A percentile compares a stretch with the other conserved stretches of the same genome.
Conservation (phyloP, 2,329 filamentous ascomycete species). For the Phaeosphaeriaceae sp. region DNA sequence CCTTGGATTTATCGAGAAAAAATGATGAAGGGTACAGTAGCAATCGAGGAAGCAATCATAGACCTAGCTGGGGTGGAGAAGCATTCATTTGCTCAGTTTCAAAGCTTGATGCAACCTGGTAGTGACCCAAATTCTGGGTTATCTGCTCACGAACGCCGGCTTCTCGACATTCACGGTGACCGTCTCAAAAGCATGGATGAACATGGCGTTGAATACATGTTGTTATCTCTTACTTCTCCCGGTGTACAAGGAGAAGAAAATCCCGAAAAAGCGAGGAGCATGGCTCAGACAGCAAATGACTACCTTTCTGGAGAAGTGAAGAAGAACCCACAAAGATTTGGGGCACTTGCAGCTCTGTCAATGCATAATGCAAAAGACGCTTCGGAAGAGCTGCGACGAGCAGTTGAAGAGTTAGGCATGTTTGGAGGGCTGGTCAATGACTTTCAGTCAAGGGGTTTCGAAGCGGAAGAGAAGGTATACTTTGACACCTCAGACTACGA, state of each 20-base stretch:
- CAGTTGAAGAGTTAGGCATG: slow-evolving; percentile 59
- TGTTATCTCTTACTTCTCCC: slow-evolving; percentile 37
- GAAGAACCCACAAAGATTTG: slow-evolving; percentile 36
- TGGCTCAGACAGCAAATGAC: slow-evolving; percentile 35
- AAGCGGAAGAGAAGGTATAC: slow-evolving; percentile 40
- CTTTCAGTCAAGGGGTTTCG: slow-evolving; percentile 37
- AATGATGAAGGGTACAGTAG: slow-evolving; percentile 38
- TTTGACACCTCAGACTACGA: slow-evolving; percentile 43
- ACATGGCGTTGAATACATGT: slow-evolving; percentile 40
- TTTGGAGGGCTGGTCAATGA: slow-evolving; percentile 63
- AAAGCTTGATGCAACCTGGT: slow-evolving; percentile 30
- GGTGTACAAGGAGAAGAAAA: slow-evolving; percentile 33
- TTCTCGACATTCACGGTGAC: slow-evolving; percentile 37
- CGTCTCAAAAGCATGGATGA: slow-evolving; percentile 36
- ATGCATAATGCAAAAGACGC: slow-evolving; percentile 44
- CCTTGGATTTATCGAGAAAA: no score
- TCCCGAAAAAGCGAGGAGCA: slow-evolving; percentile 29
- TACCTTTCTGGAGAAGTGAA: slow-evolving; percentile 32
- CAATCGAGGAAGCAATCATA: slow-evolving; percentile 38
- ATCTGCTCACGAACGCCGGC: slow-evolving; percentile 28
- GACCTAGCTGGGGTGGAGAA: slow-evolving; percentile 33
- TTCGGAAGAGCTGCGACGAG: slow-evolving; percentile 35
- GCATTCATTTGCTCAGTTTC: slow-evolving; percentile 38
- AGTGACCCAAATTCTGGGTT: slow-evolving; percentile 27
- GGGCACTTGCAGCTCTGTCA: slow-evolving; percentile 33